Evolutionary conservation across 208 protist genomes (phyloP), one percentile per base, ranked within the genome.

Genomic region (Porcisia deanei): DNA sequence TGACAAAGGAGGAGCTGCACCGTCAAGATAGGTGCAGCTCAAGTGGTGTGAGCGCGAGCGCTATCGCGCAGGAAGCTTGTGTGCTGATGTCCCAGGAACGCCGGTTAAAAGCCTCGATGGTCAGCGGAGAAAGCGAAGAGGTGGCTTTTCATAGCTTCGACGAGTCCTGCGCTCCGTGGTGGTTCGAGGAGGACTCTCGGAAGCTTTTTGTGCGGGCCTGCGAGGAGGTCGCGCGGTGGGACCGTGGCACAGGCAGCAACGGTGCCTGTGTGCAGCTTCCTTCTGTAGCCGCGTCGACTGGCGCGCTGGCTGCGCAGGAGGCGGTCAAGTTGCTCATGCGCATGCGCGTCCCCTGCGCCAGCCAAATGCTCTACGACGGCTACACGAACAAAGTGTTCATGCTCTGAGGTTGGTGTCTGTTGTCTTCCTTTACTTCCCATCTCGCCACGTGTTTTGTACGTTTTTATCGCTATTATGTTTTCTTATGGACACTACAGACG

Each of bases 251-350:
- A 41, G 37, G 7, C 22, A 18, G 60, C 25, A 53, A 54, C 12
- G 22, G 34, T 89, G 60, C 75, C 67, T 95, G 90, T 14, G 82
- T 69, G 30, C 97, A 99, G 76, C 73, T 99, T 14, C 93, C 98
- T 64, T 92, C 85, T 10, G 86, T 99, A 12, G 88, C 97, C 2
- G 91, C 97, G 10, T 84, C 98, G 9, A 82, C 99, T 18, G 98
- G 98, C 22, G 97, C 98, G 39, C 71, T 99, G 8, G 94, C 90
- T 0, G 91, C 96, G 30, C 98, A 99, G 84, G 98, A 99, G 84
- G 76, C 90, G 22, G 95, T 99, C 75, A 99, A 99, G 88, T 69
- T 99, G 4, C 58, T 99, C 25, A 98, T 98, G 57, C 82, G 84
- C 37, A 96, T 98, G 59, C 93, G 93, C 30, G 81, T 98, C 6